Conservation (phyloP, 1,284 basidiomycete genomes). For the Prillingera fragicola region DNA sequence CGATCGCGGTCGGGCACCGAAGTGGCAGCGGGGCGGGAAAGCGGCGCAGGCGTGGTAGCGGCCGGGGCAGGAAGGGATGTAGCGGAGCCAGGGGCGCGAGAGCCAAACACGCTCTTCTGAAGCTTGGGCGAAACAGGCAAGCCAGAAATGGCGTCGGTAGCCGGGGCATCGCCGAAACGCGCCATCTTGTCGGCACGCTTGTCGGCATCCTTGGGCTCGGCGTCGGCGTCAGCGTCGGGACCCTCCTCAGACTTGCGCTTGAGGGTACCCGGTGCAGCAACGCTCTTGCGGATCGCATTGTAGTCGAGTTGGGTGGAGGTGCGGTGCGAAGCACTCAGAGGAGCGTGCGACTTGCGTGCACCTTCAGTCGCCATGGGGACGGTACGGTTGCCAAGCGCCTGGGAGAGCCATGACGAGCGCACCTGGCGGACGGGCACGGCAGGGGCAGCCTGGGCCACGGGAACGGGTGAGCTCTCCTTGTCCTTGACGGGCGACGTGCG, state of each 20-base stretch:
- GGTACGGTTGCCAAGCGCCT: conserved; percentile 37
- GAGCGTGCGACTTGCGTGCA: conserved; percentile 18
- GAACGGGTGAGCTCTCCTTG: conserved; percentile 2
- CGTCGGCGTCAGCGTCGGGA: conserved; percentile 15
- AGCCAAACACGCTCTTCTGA: conserved; percentile 6
- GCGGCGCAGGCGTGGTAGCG: conserved; percentile 3
- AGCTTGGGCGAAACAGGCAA: conserved; percentile 14
- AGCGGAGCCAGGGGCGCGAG: conserved; percentile 6
- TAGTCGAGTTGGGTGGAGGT: conserved; percentile 12
- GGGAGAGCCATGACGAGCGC: conserved; percentile 43
- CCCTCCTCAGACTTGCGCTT: conserved; percentile 40
- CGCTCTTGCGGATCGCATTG: conserved; percentile 26
- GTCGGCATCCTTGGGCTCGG: conserved; percentile 15
- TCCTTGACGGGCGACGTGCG: conserved; percentile 1
- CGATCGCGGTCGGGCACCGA: conserved; percentile 5
- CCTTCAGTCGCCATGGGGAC: conserved; percentile 13
- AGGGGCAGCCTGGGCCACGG: conserved; percentile 1
- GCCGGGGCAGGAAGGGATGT: conserved; percentile 5
- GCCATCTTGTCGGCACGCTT: conserved; percentile 33
- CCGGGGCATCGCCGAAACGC: conserved; percentile 18
- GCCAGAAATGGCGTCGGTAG: conserved; percentile 9
- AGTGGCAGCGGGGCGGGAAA: neutral
- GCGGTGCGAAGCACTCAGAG: conserved; percentile 2
- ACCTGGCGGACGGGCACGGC: conserved; percentile 28
- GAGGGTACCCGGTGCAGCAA: conserved; percentile 24